phyloP scores from a whole-genome alignment of 352 stramenopile genomes.

The Globisporangium abappressorium region DNA sequence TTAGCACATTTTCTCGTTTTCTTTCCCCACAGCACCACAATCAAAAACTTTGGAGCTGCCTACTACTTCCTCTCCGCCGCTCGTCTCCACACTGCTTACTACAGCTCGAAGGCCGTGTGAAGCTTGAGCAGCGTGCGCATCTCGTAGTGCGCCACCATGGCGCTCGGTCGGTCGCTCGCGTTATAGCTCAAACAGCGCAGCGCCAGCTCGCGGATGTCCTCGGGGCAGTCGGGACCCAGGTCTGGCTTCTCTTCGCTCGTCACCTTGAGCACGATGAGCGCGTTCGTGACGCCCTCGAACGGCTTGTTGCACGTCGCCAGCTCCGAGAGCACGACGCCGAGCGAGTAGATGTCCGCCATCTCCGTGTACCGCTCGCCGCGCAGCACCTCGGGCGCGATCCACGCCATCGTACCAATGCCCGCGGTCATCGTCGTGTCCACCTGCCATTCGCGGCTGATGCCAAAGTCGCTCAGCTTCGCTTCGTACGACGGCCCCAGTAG shows the following conservation, averaged over 20 bases:
- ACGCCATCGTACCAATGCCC: conserved; percentile 82
- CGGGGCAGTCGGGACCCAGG: conserved; percentile 51
- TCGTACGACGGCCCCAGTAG: conserved; percentile 58
- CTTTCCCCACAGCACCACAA: not conserved
- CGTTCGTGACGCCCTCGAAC: conserved; percentile 69
- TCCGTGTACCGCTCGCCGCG: conserved; percentile 82
- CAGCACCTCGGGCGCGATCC: conserved; percentile 79
- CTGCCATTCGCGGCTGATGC: conserved; percentile 72
- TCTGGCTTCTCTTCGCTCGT: conserved; percentile 66
- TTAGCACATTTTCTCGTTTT: conserved; percentile 1
- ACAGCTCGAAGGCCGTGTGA: conserved; percentile 56
- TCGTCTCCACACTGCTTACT: not conserved
- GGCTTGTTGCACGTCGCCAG: conserved; percentile 61
- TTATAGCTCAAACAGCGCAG: conserved; percentile 67
- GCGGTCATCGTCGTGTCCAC: conserved; percentile 80
- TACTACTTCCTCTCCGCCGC: too few species aligned
- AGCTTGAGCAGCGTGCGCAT: conserved; percentile 69
- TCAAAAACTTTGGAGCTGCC: not conserved
- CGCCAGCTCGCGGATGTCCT: conserved; percentile 63
- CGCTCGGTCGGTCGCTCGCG: conserved; percentile 55
- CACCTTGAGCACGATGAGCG: conserved; percentile 72
- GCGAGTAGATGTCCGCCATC: conserved; percentile 86
- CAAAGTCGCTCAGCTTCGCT: conserved; percentile 83
- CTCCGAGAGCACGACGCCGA: conserved; percentile 78
- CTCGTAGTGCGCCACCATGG: conserved; percentile 74